Conservation (phyloP, 805 yeast species). For the Saccharomyces jurei region DNA sequence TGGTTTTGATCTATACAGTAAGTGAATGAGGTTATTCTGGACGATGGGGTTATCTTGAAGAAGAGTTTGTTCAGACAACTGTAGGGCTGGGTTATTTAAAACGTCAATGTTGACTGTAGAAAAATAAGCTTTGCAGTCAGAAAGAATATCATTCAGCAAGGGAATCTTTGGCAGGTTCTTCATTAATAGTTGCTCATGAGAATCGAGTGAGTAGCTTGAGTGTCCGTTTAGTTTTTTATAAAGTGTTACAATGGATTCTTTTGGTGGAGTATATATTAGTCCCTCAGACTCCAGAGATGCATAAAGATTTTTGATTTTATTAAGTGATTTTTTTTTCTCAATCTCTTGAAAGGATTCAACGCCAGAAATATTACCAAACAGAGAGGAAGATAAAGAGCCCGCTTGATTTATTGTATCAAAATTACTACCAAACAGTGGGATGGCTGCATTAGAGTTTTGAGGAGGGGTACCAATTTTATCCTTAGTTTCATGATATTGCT, state of each 20-base stretch:
- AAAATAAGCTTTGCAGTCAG: constrained; percentile 27
- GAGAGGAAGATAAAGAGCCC: constrained; percentile 15
- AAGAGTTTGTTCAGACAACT: constrained; percentile 31
- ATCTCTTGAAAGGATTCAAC: constrained; percentile 10
- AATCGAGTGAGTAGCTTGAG: background rate
- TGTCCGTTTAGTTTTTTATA: constrained; percentile 16
- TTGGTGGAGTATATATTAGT: constrained; percentile 19
- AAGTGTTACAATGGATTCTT: constrained; percentile 24
- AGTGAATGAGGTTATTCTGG: constrained; percentile 25
- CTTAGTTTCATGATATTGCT: constrained; percentile 13
- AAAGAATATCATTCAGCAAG: constrained; percentile 18
- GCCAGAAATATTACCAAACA: constrained; percentile 15
- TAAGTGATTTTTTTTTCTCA: constrained; percentile 13
- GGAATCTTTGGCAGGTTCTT: constrained; percentile 20
- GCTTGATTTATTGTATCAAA: constrained; percentile 3
- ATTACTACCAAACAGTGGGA: constrained; percentile 13
- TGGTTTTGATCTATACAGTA: constrained; percentile 39
- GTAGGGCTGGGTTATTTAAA: constrained; percentile 22
- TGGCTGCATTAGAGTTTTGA: constrained; percentile 1
- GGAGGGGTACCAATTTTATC: constrained; percentile 4
- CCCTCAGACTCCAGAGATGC: constrained; percentile 18
- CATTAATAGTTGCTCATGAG: constrained; percentile 2
- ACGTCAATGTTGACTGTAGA: constrained; percentile 24
- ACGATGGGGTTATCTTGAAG: constrained; percentile 21
- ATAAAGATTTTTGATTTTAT: constrained; percentile 16